These are phyloP conservation scores for Pyropia haitanensis DNA, from an alignment of 23 red algal genomes.

Conservation along the genomic window DNA sequence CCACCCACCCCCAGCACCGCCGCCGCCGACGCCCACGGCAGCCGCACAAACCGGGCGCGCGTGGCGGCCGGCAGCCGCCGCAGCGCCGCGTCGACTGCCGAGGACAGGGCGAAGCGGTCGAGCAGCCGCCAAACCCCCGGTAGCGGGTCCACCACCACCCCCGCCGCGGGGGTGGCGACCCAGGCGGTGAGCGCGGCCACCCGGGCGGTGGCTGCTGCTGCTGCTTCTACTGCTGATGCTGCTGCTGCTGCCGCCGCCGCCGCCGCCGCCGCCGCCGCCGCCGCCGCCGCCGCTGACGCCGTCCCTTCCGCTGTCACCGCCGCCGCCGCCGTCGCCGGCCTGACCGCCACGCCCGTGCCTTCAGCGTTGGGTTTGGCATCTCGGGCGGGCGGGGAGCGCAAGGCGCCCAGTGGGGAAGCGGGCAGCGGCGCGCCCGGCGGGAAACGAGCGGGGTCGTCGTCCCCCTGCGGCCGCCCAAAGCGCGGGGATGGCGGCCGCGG, in stretches of 20 bases:
- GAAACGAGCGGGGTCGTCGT: not conserved
- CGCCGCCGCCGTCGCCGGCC: too few relatives aligned
- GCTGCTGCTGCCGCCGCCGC: too few relatives aligned
- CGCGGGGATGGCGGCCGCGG: too few relatives aligned
- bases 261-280: too few relatives aligned
- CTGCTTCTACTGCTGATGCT: too few relatives aligned
- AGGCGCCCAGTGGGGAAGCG: not conserved
- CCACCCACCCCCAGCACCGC: too few relatives aligned
- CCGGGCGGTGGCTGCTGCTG: not conserved
- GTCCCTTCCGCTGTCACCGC: too few relatives aligned
- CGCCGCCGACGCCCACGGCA: too few relatives aligned
- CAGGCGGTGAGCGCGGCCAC: not conserved
- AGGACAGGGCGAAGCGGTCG: conserved; percentile 6
- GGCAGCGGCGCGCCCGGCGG: conserved; percentile 2
- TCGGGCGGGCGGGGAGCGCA: not conserved
- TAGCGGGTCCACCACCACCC: conserved; percentile 10
- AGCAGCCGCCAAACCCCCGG: conserved; percentile 28
- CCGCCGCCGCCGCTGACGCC: too few relatives aligned
- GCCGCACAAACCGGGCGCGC: too few relatives aligned
- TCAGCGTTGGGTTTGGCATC: not conserved
- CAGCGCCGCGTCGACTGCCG: conserved; percentile 8
- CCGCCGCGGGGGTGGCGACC: not conserved
- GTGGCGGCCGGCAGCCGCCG: not conserved
- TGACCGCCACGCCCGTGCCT: too few relatives aligned
- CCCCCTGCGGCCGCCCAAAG: too few relatives aligned